Conservation (phyloP, 2,329 filamentous ascomycete species). For the Colletotrichum eleusines region DNA sequence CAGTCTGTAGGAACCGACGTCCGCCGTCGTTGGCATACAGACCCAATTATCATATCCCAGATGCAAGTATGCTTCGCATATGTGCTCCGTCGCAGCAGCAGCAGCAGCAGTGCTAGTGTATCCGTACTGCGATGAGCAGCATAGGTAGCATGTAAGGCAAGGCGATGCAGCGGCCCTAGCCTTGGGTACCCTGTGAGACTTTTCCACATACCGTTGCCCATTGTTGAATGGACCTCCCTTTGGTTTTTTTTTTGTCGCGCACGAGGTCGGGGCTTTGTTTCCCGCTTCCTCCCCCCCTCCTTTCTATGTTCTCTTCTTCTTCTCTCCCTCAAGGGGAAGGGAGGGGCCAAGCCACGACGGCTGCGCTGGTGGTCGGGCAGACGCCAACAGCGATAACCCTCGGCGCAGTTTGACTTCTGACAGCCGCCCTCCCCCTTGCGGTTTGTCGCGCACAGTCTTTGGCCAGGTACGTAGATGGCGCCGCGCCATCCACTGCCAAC, state of each 20-base stretch:
- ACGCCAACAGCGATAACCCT: constrained; percentile 20
- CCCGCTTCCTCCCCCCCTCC: constrained; percentile 5
- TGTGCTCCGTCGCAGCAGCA: constrained; percentile 43
- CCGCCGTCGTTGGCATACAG: constrained; percentile 7
- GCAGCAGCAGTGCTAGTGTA: constrained; percentile 41
- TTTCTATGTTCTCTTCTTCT: constrained; percentile 3
- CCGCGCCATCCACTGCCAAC: constrained; percentile 13
- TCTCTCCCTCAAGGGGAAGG: constrained; percentile 5
- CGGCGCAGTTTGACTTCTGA: constrained; percentile 39
- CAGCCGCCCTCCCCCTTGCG: constrained; percentile 33
- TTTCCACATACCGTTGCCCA: constrained; percentile 22
- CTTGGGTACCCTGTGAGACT: constrained; percentile 25
- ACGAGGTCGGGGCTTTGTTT: constrained; percentile 18
- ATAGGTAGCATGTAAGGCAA: constrained; percentile 31
- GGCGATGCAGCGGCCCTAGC: constrained; percentile 40
- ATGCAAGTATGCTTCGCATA: constrained; percentile 60
- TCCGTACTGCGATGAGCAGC: constrained; percentile 20
- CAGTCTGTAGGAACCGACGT: neutral
- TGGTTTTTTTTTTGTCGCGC: neutral
- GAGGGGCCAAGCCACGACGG: constrained; percentile 1
- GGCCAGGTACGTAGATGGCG: constrained; percentile 28
- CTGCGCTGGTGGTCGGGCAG: constrained; percentile 15
- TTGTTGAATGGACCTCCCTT: constrained; percentile 24
- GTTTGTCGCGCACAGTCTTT: constrained; percentile 31
- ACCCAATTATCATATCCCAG: constrained; percentile 35